Base-by-base conservation (phyloP, 192 early-diverging fungal genomes). In the Phlyctochytrium arcticum region DNA sequence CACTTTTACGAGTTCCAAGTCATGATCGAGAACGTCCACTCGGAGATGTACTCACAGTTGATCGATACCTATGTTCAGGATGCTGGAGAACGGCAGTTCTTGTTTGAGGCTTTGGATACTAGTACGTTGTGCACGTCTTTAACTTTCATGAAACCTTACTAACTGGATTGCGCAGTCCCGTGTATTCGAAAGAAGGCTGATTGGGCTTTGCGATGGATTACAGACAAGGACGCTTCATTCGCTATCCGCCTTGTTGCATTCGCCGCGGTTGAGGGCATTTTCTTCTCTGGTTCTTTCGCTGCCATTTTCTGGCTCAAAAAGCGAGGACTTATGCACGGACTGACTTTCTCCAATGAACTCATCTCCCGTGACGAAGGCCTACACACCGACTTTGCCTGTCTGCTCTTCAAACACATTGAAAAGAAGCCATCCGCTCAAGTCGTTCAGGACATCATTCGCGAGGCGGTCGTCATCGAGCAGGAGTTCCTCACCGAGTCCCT, bases 241-340 rank as follows among this genome's bases (percentile, higher is more conserved):
- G 92, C 90, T 51, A 88, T 92, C 61, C 88, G 96, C 51, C 78
- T 97, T 42, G 86, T 96, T 37, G 96, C 94, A 51, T 98, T 98
- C 82, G 94, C 94, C 46, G 94, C 91, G 21, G 94, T 98, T 15
- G 96, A 98, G 71, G 96, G 96, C 48, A 95, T 98, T 74, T 98
- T 98, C 84, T 98, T 96, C 79, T 94, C 90, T 62, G 96, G 94
- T 10, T 88, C 96, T 17, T 98, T 98, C 74, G 94, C 96, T 2
- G 85, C 96, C 26, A 98, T 98, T 82, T 98, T 98, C 70, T 98
- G 94, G 94, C 90, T 98, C 72, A 98, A 97, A 89, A 98, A 98
- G 85, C 90, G 94, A 67, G 96, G 94, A 19, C 74, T 97, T 60
- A 96, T 96, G 94, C 92, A 93, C 34, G 96, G 96, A 23, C 83